Evolutionary conservation across 2,329 filamentous ascomycete species (phyloP).

Genomic region (Hypoxylon sp.): DNA sequence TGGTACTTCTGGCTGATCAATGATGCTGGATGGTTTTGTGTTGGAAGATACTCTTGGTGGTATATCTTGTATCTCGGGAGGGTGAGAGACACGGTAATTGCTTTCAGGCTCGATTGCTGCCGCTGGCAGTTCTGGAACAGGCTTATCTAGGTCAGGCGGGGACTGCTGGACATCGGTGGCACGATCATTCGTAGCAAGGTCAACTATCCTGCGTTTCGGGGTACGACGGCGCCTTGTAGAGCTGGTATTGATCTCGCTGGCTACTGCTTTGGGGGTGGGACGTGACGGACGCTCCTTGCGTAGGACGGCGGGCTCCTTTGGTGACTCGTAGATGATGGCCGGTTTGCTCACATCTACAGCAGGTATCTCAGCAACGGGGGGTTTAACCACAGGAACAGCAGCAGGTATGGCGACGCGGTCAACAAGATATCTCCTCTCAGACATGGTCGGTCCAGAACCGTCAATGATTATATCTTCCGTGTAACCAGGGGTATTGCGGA

Average conservation of each 20-base stretch:
- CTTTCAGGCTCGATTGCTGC: constrained; percentile 44
- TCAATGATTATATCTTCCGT: constrained; percentile 93
- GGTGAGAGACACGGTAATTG: constrained; percentile 64
- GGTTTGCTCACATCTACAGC: constrained; percentile 78
- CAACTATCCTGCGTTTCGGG: constrained; percentile 75
- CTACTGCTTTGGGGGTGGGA: constrained; percentile 66
- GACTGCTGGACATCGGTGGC: constrained; percentile 34
- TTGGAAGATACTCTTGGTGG: constrained; percentile 53
- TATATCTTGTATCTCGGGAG: constrained; percentile 57
- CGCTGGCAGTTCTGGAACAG: constrained; percentile 47
- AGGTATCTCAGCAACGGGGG: constrained; percentile 72
- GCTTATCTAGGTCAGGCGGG: constrained; percentile 46
- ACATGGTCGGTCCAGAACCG: constrained; percentile 83
- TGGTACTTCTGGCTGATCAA: constrained; percentile 54
- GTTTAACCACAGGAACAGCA: constrained; percentile 83
- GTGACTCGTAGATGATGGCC: constrained; percentile 68
- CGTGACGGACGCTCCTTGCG: constrained; percentile 69
- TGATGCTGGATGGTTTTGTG: constrained; percentile 52
- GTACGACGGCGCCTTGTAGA: constrained; percentile 73
- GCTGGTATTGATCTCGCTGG: constrained; percentile 71
- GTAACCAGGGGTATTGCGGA: constrained; percentile 90
- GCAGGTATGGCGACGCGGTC: constrained; percentile 84
- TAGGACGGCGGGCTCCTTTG: constrained; percentile 66
- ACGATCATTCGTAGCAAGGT: constrained; percentile 70
- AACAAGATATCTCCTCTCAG: constrained; percentile 86